Conservation (phyloP, 257 asterid genomes). For the Linderniella brevidens region DNA sequence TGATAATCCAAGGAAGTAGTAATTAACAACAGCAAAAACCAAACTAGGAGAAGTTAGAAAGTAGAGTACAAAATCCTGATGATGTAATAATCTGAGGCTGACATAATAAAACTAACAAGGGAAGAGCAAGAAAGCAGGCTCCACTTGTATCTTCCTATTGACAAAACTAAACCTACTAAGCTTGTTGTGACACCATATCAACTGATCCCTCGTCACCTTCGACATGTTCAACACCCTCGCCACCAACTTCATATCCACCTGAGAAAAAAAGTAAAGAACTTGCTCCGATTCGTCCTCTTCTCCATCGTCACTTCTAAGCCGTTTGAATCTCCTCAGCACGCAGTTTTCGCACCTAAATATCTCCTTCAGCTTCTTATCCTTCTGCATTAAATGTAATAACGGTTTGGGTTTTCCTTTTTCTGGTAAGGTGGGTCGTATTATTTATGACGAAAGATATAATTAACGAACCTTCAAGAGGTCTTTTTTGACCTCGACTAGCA, state of each 20-base stretch:
- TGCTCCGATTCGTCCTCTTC: slow-evolving; percentile 53
- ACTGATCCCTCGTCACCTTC: slow-evolving; percentile 52
- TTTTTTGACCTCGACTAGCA: slow-evolving; percentile 34
- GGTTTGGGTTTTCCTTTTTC: background rate
- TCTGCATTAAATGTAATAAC: slow-evolving; percentile 17
- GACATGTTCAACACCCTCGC: slow-evolving; percentile 72
- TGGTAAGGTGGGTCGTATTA: too few relatives aligned
- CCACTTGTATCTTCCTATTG: slow-evolving; percentile 47
- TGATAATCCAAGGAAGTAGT: too few relatives aligned
- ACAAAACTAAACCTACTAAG: slow-evolving; percentile 53
- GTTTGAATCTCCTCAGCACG: slow-evolving; percentile 35
- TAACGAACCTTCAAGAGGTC: slow-evolving; percentile 50
- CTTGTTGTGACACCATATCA: slow-evolving; percentile 70
- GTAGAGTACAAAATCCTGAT: too few relatives aligned
- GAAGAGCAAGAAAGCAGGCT: slow-evolving; percentile 73
- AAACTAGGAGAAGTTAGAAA: too few relatives aligned
- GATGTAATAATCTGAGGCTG: background rate
- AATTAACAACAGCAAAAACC: too few relatives aligned
- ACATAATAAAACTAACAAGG: slow-evolving; percentile 34
- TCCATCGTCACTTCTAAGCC: slow-evolving; percentile 10
- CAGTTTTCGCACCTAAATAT: slow-evolving; percentile 54
- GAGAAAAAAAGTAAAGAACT: slow-evolving; percentile 63
- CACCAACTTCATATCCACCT: slow-evolving; percentile 75
- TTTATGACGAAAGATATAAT: background rate
- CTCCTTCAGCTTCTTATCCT: slow-evolving; percentile 70